Conservation (phyloP, 1,284 basidiomycete species). For the Papiliotrema nemorosa region DNA sequence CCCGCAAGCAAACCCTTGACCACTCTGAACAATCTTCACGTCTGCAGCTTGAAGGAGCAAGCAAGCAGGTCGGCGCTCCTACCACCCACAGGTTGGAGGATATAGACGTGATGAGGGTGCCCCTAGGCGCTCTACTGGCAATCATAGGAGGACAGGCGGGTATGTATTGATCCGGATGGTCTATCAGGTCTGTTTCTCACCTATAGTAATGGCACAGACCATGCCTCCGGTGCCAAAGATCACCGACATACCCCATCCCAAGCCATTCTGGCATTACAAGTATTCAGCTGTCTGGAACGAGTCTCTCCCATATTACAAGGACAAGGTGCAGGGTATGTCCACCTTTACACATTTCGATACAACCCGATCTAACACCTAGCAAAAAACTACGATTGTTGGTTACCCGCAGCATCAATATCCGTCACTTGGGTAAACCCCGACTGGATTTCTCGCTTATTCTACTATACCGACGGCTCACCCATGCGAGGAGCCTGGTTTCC, state of each 20-base stretch:
- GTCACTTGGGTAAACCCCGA: slow-evolving; percentile 21
- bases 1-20: too few relatives aligned
- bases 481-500: slow-evolving; percentile 4
- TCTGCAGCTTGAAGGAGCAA: too few relatives aligned
- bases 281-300: slow-evolving; percentile 16
- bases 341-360: not conserved
- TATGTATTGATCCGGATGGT: too few relatives aligned
- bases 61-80: too few relatives aligned
- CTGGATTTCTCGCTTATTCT: slow-evolving; percentile 23
- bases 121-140: too few relatives aligned
- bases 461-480: slow-evolving; percentile 18
- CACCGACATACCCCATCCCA: not conserved
- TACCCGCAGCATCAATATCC: slow-evolving; percentile 22
- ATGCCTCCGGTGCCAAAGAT: not conserved
- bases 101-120: too few relatives aligned
- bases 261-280: not conserved
- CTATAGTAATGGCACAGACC: not conserved
- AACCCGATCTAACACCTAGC: slow-evolving; percentile 8
- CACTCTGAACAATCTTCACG: too few relatives aligned
- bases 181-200: too few relatives aligned
- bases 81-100: too few relatives aligned
- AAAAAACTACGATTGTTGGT: slow-evolving; percentile 27
- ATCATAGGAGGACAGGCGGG: too few relatives aligned
- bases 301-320: slow-evolving; percentile 14
- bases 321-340: slow-evolving; percentile 26